phyloP scores from a whole-genome alignment of 1,139 yeast genomes.

The Debaryomycetaceae sp. region DNA sequence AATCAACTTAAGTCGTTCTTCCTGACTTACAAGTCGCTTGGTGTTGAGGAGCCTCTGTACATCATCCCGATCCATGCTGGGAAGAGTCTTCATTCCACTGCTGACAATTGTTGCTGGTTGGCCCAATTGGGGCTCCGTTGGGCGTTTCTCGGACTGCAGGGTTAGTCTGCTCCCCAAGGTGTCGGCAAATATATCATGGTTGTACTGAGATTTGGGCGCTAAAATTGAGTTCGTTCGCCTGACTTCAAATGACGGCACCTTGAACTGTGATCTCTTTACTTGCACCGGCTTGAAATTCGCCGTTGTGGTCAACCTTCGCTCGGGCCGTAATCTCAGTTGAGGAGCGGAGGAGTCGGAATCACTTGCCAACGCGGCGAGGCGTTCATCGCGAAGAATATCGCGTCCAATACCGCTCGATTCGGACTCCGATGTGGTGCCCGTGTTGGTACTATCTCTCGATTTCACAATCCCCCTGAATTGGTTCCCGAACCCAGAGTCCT shows the following conservation, averaged over 20 bases:
- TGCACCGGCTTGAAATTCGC: constrained; percentile 5
- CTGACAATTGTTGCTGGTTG: constrained; percentile 35
- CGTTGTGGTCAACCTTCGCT: constrained; percentile 5
- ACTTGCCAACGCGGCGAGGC: no score
- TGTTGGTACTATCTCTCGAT: not conserved
- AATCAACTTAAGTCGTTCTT: constrained; percentile 34
- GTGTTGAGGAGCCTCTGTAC: constrained; percentile 38
- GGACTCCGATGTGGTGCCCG: not conserved
- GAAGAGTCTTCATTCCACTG: constrained; percentile 41
- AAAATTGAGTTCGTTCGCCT: constrained; percentile 31
- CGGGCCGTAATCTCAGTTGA: constrained; percentile 1
- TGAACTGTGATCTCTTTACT: constrained; percentile 27
- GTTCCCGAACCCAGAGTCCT: constrained; percentile 44
- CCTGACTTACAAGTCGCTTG: constrained; percentile 38
- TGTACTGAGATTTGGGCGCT: constrained; percentile 36
- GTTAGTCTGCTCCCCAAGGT: constrained; percentile 13
- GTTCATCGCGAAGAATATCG: not conserved
- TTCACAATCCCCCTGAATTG: constrained; percentile 28
- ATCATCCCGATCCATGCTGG: constrained; percentile 48
- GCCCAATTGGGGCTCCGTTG: not conserved
- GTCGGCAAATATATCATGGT: constrained; percentile 43
- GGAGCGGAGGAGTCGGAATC: no score
- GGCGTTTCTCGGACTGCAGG: constrained; percentile 3
- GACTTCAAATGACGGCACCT: constrained; percentile 44
- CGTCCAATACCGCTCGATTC: no score